phyloP scores from a whole-genome alignment of 1,284 basidiomycete species.

The Mrakiaceae sp. region DNA sequence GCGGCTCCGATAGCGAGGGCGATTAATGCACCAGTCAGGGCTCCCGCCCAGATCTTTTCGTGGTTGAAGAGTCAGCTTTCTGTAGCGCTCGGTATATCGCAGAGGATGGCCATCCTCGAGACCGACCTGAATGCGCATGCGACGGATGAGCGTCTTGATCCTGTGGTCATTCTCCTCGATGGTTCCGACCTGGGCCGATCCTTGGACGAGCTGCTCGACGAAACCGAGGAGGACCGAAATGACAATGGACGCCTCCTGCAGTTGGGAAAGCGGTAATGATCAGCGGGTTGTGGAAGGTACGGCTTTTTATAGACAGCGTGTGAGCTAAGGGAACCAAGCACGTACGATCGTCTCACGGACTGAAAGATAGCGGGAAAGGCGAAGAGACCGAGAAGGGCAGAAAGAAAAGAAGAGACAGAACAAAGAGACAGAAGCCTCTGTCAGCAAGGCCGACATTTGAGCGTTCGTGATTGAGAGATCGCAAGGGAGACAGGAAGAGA shows the following conservation, averaged over 20 bases:
- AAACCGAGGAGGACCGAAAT: slow-evolving; percentile 34
- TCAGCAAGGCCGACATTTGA: not conserved
- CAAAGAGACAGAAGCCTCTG: not conserved
- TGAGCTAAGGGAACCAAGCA: not conserved
- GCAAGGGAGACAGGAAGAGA: not conserved
- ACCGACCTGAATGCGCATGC: slow-evolving; percentile 30
- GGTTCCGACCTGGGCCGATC: slow-evolving; percentile 8
- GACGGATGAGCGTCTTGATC: slow-evolving; percentile 27
- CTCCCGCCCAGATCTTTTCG: slow-evolving; percentile 59
- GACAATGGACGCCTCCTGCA: slow-evolving; percentile 13
- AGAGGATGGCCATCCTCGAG: not conserved
- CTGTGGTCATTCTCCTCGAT: slow-evolving; percentile 19
- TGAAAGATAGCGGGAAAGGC: not conserved
- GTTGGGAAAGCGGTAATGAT: not conserved
- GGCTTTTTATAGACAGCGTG: too few species aligned
- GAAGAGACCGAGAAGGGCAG: too few species aligned
- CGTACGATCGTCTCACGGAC: not conserved
- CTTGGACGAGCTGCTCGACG: slow-evolving; percentile 32
- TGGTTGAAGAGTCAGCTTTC: too few species aligned
- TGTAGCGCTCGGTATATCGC: slow-evolving; percentile 25
- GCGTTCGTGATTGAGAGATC: not conserved
- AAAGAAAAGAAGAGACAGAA: not conserved
- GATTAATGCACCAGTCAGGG: slow-evolving; percentile 46
- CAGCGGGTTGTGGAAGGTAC: not conserved
- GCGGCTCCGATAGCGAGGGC: slow-evolving; percentile 29